Conservation (phyloP, 73 alveolate species). For the Symbiodinium natans region DNA sequence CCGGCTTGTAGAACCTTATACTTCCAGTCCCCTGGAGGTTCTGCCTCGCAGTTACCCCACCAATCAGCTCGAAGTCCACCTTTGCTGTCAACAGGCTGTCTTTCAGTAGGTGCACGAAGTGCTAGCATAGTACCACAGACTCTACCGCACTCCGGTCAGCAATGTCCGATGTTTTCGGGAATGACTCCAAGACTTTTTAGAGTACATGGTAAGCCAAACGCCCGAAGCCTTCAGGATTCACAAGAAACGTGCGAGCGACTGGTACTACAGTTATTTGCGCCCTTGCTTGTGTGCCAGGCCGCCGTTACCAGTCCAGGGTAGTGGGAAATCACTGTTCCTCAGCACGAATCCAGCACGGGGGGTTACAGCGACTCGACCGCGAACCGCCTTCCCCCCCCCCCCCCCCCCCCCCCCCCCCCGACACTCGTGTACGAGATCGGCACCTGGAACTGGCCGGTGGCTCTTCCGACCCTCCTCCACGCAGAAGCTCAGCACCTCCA, state of each 20-base stretch:
- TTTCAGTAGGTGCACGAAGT: too few relatives aligned
- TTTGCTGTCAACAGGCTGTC: neutral
- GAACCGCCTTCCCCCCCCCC: neutral
- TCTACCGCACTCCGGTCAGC: too few relatives aligned
- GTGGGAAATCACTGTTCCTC: conserved; percentile 84
- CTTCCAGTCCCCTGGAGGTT: neutral
- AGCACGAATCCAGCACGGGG: too few relatives aligned
- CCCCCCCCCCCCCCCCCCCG: neutral
- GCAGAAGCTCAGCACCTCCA: conserved; percentile 75
- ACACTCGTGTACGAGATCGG: neutral
- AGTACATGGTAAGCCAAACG: too few relatives aligned
- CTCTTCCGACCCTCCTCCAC: conserved; percentile 93
- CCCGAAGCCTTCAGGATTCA: too few relatives aligned
- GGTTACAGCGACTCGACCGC: too few relatives aligned
- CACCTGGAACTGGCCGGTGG: conserved; percentile 89
- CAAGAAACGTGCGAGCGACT: too few relatives aligned
- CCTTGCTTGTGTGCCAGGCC: too few relatives aligned
- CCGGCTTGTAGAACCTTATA: neutral
- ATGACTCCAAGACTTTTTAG: too few relatives aligned
- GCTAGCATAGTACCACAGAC: too few relatives aligned
- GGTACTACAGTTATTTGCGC: too few relatives aligned
- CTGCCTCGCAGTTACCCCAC: conserved; percentile 26
- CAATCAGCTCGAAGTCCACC: conserved; percentile 80
- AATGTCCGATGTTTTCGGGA: too few relatives aligned
- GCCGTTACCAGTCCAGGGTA: conserved; percentile 85